These are phyloP conservation scores for Fusarium lyarnte DNA, from an alignment of 2,329 filamentous ascomycete species.

Conservation along the genomic window DNA sequence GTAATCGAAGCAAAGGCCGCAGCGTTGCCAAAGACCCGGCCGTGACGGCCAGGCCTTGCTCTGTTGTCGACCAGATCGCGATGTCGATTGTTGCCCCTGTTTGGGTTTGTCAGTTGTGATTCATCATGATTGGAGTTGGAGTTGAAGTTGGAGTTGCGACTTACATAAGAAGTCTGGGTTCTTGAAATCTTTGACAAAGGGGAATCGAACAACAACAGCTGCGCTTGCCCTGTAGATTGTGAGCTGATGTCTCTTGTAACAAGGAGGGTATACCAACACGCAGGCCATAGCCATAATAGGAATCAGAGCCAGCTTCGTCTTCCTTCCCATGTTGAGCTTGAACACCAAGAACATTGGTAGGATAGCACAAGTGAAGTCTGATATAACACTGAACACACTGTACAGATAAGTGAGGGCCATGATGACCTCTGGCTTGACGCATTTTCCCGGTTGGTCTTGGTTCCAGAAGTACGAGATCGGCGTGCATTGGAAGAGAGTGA, in stretches of 20 bases:
- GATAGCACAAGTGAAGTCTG: slow-evolving; percentile 62
- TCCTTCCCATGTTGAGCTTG: slow-evolving; percentile 62
- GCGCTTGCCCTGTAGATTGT: slow-evolving; percentile 52
- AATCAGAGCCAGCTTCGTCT: slow-evolving; percentile 62
- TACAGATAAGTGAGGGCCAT: slow-evolving; percentile 63
- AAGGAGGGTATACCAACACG: slow-evolving; percentile 46
- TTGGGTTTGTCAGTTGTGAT: background rate
- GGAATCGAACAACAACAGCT: slow-evolving; percentile 54
- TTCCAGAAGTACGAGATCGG: slow-evolving; percentile 55
- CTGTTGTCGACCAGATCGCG: slow-evolving; percentile 60
- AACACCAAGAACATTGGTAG: slow-evolving; percentile 64
- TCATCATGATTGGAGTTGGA: background rate
- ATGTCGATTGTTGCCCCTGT: slow-evolving; percentile 53
- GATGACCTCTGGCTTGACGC: slow-evolving; percentile 55
- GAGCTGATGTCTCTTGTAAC: slow-evolving; percentile 2
- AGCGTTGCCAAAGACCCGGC: slow-evolving; percentile 60
- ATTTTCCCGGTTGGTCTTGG: slow-evolving; percentile 47
- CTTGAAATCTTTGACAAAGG: slow-evolving; percentile 50
- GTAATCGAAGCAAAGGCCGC: slow-evolving; percentile 53
- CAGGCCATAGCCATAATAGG: slow-evolving; percentile 66
- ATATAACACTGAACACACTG: slow-evolving; percentile 59
- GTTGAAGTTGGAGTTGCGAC: slow-evolving; percentile 16
- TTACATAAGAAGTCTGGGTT: slow-evolving; percentile 56
- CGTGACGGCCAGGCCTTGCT: slow-evolving; percentile 58
- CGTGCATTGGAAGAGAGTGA: slow-evolving; percentile 53